A percentile compares a stretch with the other conserved stretches of the same genome.
phyloP scores from a whole-genome alignment of 345 rosid genomes.

The Murraya paniculata region DNA sequence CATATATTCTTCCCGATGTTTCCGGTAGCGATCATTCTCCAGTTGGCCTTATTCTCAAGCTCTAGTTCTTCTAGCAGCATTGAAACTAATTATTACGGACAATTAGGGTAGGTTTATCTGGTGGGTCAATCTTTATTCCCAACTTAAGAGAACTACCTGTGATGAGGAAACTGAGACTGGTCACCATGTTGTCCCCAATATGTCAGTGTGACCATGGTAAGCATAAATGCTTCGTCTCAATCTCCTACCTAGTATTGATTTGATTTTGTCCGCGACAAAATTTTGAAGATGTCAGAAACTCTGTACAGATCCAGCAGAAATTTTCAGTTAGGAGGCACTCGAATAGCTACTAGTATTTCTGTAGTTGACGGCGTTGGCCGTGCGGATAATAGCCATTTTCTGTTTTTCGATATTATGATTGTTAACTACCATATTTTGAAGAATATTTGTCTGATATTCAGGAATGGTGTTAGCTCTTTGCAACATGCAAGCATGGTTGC shows the following conservation, averaged over 20 bases:
- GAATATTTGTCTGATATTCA: neutral
- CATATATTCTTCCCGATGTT: slow-evolving; percentile 84
- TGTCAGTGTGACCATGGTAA: neutral
- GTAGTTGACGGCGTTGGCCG: neutral
- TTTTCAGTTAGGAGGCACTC: neutral
- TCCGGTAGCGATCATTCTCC: slow-evolving; percentile 92
- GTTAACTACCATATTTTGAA: neutral
- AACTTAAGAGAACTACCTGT: neutral
- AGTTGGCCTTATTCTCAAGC: slow-evolving; percentile 68
- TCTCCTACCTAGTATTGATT: neutral
- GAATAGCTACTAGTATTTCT: neutral
- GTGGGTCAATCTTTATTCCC: slow-evolving; percentile 1
- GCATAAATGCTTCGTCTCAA: neutral
- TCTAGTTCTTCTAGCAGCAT: slow-evolving; percentile 31
- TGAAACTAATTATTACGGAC: slow-evolving; percentile 2
- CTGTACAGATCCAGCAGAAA: neutral
- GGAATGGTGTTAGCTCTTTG: neutral
- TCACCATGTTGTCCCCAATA: neutral
- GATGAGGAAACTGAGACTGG: neutral
- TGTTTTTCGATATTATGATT: neutral
- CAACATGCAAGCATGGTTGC: neutral
- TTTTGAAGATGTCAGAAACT: neutral
- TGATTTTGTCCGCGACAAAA: neutral
- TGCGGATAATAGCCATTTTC: neutral
- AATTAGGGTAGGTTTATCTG: slow-evolving; percentile 4